Percentiles rank a stretch among this genome's conserved stretches.
Conservation (phyloP, 2,329 filamentous ascomycete species). For the Trichoderma sp. region DNA sequence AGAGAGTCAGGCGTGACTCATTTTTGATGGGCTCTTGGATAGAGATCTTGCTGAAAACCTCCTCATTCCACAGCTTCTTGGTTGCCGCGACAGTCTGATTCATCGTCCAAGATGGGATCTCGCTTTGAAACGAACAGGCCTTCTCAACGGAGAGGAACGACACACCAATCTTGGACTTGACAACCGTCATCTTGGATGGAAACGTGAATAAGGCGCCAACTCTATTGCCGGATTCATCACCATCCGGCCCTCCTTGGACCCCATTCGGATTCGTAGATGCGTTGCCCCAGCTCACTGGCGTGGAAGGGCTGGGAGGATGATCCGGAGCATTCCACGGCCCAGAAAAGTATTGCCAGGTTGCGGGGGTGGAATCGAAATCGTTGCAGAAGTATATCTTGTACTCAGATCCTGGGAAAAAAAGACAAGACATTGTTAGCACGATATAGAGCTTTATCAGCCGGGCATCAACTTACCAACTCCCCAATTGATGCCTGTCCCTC, state of each 20-base stretch:
- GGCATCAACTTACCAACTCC: constrained; percentile 18
- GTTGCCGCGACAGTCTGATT: constrained; percentile 45
- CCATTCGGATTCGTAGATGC: constrained; percentile 55
- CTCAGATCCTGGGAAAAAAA: too few species aligned
- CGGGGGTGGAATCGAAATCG: constrained; percentile 31
- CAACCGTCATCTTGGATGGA: constrained; percentile 37
- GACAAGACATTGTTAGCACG: too few species aligned
- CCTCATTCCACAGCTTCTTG: constrained; percentile 48
- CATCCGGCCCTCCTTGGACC: constrained; percentile 53
- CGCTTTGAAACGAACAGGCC: constrained; percentile 51
- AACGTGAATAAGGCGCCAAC: constrained; percentile 57
- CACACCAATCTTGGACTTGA: constrained; percentile 55
- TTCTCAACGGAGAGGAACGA: constrained; percentile 53
- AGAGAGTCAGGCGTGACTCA: constrained; percentile 50
- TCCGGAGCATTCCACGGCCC: constrained; percentile 32
- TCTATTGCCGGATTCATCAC: constrained; percentile 54
- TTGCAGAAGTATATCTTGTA: constrained; percentile 31
- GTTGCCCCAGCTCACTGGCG: constrained; percentile 46
- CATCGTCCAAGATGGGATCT: constrained; percentile 48
- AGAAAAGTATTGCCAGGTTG: constrained; percentile 43
- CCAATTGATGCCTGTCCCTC: constrained; percentile 23
- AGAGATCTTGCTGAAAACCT: constrained; percentile 49
- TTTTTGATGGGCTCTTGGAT: constrained; percentile 44
- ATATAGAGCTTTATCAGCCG: background rate
- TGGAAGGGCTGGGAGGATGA: constrained; percentile 40